Percentiles rank a stretch among this genome's conserved stretches.
Evolutionary conservation across 2,329 filamentous ascomycete genomes (phyloP).

Genomic region (Colletotrichum neosansevieriae): DNA sequence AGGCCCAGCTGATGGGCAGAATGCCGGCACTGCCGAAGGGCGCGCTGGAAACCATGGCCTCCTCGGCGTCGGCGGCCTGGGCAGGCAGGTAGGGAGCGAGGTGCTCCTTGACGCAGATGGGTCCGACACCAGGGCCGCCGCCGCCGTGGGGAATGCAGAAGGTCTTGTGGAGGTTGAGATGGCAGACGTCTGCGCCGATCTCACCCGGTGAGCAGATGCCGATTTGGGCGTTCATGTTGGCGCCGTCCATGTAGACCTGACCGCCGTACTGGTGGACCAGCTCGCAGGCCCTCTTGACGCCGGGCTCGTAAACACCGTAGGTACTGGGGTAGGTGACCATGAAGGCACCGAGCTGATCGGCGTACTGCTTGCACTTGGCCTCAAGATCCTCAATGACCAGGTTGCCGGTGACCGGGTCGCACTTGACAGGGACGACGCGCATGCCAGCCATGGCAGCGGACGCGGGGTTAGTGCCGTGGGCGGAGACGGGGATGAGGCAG

Average conservation of each 20-base stretch:
- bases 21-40: conserved; percentile 92
- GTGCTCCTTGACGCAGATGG: conserved; percentile 90
- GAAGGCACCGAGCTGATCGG: conserved; percentile 87
- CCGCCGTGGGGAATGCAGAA: conserved; percentile 98
- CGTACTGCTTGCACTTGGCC: conserved; percentile 89
- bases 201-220: conserved; percentile 94
- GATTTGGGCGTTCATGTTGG: conserved; percentile 99
- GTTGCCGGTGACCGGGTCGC: conserved; percentile 87
- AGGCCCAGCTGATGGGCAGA: conserved; percentile 93
- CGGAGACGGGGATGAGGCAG: conserved; percentile 93
- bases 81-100: conserved; percentile 82
- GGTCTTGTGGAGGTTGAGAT: conserved; percentile 97
- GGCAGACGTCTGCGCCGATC: conserved; percentile 96
- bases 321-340: conserved; percentile 98
- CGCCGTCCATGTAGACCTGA: conserved; percentile 98
- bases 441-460: conserved; percentile 96
- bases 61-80: conserved; percentile 46
- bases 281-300: conserved; percentile 85
- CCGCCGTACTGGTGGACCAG: conserved; percentile 90
- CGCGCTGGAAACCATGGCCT: conserved; percentile 80
- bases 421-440: conserved; percentile 93
- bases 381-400: conserved; percentile 88
- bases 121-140: conserved; percentile 92
- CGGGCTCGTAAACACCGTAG: conserved; percentile 93
- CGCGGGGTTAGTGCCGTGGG: conserved; percentile 95